Base-by-base conservation (phyloP, 192 early-diverging fungal species). In the Podila clonocystis region DNA sequence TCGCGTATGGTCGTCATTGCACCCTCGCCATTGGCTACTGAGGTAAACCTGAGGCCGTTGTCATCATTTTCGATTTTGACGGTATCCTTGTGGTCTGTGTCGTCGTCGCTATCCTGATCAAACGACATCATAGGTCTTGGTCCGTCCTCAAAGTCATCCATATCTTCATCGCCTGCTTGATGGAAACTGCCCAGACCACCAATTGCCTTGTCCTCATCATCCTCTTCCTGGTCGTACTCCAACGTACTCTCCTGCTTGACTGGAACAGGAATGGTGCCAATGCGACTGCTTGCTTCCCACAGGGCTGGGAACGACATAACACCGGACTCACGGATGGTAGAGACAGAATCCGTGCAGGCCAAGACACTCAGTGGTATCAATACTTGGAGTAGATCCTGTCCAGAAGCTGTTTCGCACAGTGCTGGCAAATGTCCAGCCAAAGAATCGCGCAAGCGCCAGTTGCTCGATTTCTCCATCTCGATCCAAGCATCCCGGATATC, bases 391-490 rank as follows among this genome's bases (percentile, higher is more conserved):
- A 93, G 88, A 59, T 86, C 82, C 5, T 83, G 68, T 1, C 86
- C 86, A 17, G 92, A 87, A 63, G 90, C 92, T 30, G 92, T 65
- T 28, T 87, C 78, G 50, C 91, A 91, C 36, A 95, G 82, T 9
- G 82, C 83, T 9, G 90, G 84, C 17, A 95, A 67, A 72, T 95
- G 94, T 30, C 73, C 74, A 4, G 92, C 89, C 74, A 95, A 85
- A 34, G 89, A 86, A 72, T 95, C 90, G 48, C 94, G 84, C 33
- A 92, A 82, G 17, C 93, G 87, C 94, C 94, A 95, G 65, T 91
- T 90, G 55, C 80, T 87, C 57, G 87, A 90, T n/a, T 63, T 55
- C 31, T 79, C 78, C 58, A 93, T 88, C 61, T 91, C 90, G 64
- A 84, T 83, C 82, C 93, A 94, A 9, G 92, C 90, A 58, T 91